These are phyloP conservation scores for Lentinula boryana DNA, from an alignment of 768 basidiomycete genomes.

Conservation along the genomic window DNA sequence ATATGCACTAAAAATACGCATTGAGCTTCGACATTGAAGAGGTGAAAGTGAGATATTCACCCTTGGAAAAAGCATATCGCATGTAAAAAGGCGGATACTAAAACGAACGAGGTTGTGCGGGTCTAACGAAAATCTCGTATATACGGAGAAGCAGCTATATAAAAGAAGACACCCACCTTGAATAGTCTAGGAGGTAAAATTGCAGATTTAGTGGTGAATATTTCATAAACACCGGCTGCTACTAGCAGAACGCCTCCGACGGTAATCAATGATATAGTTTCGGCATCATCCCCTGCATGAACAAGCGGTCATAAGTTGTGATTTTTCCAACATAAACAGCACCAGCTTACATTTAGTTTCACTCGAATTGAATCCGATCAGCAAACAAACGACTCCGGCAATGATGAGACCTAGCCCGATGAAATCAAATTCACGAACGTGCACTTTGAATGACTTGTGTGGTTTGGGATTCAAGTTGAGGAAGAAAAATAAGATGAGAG, in stretches of 20 bases:
- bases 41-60: neutral
- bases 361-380: constrained; percentile 71
- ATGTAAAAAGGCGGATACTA: constrained; percentile 64
- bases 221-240: constrained; percentile 49
- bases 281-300: constrained; percentile 31
- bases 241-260: constrained; percentile 53
- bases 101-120: constrained; percentile 23
- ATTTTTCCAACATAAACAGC: neutral
- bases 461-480: constrained; percentile 76
- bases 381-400: constrained; percentile 56
- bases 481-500: constrained; percentile 58
- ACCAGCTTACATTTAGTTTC: constrained; percentile 50
- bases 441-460: constrained; percentile 48
- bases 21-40: neutral
- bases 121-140: neutral
- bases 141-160: neutral
- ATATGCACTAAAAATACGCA: neutral
- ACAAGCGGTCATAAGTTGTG: neutral
- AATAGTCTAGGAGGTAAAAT: constrained; percentile 75
- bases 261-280: constrained; percentile 58
- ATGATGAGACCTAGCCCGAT: constrained; percentile 60
- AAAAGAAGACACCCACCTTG: constrained; percentile 23
- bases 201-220: constrained; percentile 55
- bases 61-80: constrained; percentile 53
- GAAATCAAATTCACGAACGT: constrained; percentile 68